Base-by-base conservation (phyloP, 2,329 filamentous ascomycete genomes). In the Lachnellula occidentalis region DNA sequence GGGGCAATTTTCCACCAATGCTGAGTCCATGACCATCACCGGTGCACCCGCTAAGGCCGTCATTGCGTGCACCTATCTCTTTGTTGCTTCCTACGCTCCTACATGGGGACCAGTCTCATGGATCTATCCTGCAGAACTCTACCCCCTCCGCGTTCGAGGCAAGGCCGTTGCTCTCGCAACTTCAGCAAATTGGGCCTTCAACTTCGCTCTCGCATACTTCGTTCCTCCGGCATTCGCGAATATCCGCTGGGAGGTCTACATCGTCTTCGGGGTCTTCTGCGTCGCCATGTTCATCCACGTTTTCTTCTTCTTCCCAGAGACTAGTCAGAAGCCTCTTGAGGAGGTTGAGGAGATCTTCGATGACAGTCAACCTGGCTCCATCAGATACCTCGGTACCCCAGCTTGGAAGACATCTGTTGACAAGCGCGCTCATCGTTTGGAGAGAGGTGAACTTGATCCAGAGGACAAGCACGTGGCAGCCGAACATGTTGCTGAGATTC, bases 51-150 rank as follows among this genome's bases (percentile, higher is more conserved):
- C 78, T 3, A 82, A 79, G 63, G 78, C 78, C 0, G 77, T 87
- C 58, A 81, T 88, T 53, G 82, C 83, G 1, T 83, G 78, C 60
- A 86, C 83, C 0, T 88, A 87, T 58, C 78, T 81, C 36, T 82
- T 85, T 52, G 81, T 85, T 17, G 81, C 80, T 0, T 73, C 73
- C 0, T 79, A 72, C 54, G 77, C 77, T 3, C 72, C 74, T 8
- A 79, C 76, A 9, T 79, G 77, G 76, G 78, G 76, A 1, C 76
- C 76, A 5, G 73, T 72, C 5, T 74, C 72, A 14, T 79, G 76
- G 76, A 73, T 73, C 9, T 78, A 78, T 62, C 76, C 76, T 15
- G 69, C 76, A 5, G 77, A 78, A 66, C 67, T 79, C 34, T 79
- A 71, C 64, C 76, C 76, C 31, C 66, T 78, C 19, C 72, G 70